Conservation (phyloP, 352 stramenopile genomes). For the Pythium brassicae region DNA sequence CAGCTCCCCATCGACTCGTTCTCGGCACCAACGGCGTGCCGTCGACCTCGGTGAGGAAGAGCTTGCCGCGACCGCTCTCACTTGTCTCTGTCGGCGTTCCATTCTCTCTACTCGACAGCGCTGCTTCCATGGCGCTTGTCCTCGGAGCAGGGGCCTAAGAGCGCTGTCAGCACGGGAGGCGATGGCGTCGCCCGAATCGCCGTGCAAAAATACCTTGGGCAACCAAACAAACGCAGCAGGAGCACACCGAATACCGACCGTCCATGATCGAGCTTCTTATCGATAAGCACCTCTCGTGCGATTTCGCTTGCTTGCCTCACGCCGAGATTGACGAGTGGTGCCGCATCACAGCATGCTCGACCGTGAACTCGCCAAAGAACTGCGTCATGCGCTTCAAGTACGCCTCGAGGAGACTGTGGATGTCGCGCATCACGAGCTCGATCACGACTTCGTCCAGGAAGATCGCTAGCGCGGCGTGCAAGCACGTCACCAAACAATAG, state of each 20-base stretch:
- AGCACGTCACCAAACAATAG: not conserved
- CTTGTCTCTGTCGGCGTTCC: not conserved
- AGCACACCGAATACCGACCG: constrained; percentile 14
- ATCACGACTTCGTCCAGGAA: constrained; percentile 81
- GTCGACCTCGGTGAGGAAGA: constrained; percentile 33
- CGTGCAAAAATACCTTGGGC: too few species aligned
- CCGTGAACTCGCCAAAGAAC: constrained; percentile 56
- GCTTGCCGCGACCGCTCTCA: constrained; percentile 8
- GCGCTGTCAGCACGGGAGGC: not conserved
- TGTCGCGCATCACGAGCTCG: constrained; percentile 72
- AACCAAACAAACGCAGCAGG: not conserved
- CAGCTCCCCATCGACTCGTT: not conserved
- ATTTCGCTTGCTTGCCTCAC: constrained; percentile 4
- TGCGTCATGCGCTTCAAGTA: constrained; percentile 58
- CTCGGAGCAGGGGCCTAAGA: too few species aligned
- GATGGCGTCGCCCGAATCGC: not conserved
- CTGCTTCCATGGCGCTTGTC: too few species aligned
- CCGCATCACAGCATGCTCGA: constrained; percentile 43
- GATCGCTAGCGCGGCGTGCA: constrained; percentile 27
- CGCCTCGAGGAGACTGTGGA: constrained; percentile 58
- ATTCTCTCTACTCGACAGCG: not conserved
- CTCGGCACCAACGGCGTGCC: not conserved
- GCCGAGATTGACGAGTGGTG: constrained; percentile 22
- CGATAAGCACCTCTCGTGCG: constrained; percentile 5
- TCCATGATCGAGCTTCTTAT: not conserved